Conservation (phyloP, 306 rosid species). For the Spatholobus suberectus region DNA sequence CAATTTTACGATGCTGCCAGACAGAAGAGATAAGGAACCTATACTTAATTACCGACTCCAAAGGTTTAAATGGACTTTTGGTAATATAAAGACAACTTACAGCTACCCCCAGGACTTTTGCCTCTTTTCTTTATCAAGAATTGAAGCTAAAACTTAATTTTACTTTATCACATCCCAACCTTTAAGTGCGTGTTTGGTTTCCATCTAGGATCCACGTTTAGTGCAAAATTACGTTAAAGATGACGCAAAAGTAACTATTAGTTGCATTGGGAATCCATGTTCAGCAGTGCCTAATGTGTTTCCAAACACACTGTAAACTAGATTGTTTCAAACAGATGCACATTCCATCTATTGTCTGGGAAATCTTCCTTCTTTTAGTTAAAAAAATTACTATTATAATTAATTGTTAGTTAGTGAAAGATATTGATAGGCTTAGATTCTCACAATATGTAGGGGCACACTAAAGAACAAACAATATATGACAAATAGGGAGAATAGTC, state of each 20-base stretch:
- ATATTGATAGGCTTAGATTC: slow-evolving; percentile 28
- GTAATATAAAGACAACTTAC: slow-evolving; percentile 30
- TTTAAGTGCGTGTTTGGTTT: no score
- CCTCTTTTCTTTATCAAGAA: slow-evolving; percentile 36
- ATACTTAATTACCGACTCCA: slow-evolving; percentile 43
- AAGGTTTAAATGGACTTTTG: slow-evolving; percentile 48
- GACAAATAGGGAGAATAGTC: slow-evolving; percentile 44
- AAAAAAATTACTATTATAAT: slow-evolving; percentile 2
- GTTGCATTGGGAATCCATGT: no score
- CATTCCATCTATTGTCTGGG: not conserved
- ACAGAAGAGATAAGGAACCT: slow-evolving; percentile 27
- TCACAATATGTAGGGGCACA: not conserved
- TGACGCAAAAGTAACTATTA: no score
- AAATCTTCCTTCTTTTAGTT: slow-evolving; percentile 4
- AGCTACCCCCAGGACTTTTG: slow-evolving; percentile 35
- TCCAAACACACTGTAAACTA: no score
- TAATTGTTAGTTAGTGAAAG: not conserved
- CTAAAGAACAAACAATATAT: slow-evolving; percentile 43
- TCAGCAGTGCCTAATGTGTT: no score
- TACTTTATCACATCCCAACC: not conserved
- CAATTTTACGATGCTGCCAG: slow-evolving; percentile 33
- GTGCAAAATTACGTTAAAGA: no score
- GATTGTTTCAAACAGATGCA: not conserved
- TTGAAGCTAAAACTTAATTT: slow-evolving; percentile 32
- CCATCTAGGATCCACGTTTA: no score